Evolutionary conservation across 2,329 filamentous ascomycete genomes (phyloP).

Genomic region (Ilyonectria destructans): DNA sequence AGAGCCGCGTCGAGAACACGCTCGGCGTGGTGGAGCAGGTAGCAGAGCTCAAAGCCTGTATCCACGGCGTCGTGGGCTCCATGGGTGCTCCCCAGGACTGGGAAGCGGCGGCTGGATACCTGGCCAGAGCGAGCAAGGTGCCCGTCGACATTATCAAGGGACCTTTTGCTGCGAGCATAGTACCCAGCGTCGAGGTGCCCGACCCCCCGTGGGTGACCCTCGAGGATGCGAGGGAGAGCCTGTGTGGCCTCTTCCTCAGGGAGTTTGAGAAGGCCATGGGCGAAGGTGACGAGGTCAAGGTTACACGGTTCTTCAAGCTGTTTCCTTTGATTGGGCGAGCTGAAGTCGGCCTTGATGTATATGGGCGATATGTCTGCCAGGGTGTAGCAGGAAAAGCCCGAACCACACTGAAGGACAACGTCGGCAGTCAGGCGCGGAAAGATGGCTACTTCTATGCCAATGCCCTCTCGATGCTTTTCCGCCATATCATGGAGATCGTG

Average conservation of each 20-base stretch:
- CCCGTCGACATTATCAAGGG: conserved; percentile 86
- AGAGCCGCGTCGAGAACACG: conserved; percentile 91
- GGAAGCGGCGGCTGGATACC: conserved; percentile 94
- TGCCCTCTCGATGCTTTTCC: conserved; percentile 91
- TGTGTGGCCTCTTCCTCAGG: conserved; percentile 91
- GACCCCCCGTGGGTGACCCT: conserved; percentile 91
- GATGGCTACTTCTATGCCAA: conserved; percentile 94
- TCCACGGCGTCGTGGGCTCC: conserved; percentile 92
- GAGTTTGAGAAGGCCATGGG: conserved; percentile 95
- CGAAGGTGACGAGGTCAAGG: conserved; percentile 89
- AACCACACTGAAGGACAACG: conserved; percentile 81
- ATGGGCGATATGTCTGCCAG: conserved; percentile 95
- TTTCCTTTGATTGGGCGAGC: conserved; percentile 94
- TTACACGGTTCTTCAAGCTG: conserved; percentile 97
- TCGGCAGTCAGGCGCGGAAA: conserved; percentile 65
- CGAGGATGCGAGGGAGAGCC: conserved; percentile 87
- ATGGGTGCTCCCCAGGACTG: conserved; percentile 99
- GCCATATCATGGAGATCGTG: conserved; percentile 97
- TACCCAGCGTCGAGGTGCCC: conserved; percentile 95
- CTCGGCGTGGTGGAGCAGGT: conserved; percentile 95
- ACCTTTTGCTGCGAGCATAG: conserved; percentile 90
- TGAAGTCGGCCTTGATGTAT: conserved; percentile 93
- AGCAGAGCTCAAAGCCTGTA: conserved; percentile 95
- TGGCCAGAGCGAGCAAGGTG: conserved; percentile 86
- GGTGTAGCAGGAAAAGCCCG: conserved; percentile 91